These are phyloP conservation scores for Paramyrothecium sp. DNA, from an alignment of 2,329 filamentous ascomycete species.

Conservation along the genomic window DNA sequence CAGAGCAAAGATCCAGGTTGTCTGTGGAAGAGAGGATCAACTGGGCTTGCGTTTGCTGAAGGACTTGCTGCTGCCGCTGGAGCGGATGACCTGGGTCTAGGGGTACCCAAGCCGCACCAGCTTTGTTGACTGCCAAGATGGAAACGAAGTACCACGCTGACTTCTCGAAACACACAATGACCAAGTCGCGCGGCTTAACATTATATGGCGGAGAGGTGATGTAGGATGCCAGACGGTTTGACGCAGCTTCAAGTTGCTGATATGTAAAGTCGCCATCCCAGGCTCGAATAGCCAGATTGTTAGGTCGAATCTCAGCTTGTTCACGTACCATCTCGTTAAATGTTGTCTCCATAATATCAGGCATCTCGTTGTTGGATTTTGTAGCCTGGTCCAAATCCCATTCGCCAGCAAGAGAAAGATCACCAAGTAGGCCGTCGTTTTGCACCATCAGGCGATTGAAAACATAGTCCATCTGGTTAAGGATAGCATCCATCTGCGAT, in stretches of 20 bases:
- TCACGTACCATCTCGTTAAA: conserved; percentile 21
- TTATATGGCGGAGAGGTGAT: conserved; percentile 13
- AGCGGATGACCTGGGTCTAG: conserved; percentile 28
- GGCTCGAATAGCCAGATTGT: conserved; percentile 4
- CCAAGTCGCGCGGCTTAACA: conserved; percentile 5
- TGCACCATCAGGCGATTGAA: not conserved
- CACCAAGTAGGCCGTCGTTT: not conserved
- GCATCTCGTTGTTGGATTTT: not conserved
- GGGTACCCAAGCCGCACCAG: conserved; percentile 14
- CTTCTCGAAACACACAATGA: conserved; percentile 14
- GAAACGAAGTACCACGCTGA: conserved; percentile 13
- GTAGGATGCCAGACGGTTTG: conserved; percentile 11
- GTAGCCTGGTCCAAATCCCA: not conserved
- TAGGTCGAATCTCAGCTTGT: conserved; percentile 19
- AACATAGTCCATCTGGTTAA: not conserved
- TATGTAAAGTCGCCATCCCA: conserved; percentile 13
- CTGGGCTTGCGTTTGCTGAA: conserved; percentile 5
- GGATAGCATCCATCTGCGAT: not conserved
- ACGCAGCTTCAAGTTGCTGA: not conserved
- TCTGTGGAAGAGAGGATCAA: not conserved
- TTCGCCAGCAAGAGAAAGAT: not conserved
- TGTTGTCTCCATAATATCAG: not conserved
- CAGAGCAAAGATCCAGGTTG: not conserved
- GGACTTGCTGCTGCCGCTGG: conserved; percentile 9
- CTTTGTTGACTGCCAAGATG: conserved; percentile 14